Conservation (phyloP, 2,329 filamentous ascomycete genomes). For the Hymenoscyphus salicellus region DNA sequence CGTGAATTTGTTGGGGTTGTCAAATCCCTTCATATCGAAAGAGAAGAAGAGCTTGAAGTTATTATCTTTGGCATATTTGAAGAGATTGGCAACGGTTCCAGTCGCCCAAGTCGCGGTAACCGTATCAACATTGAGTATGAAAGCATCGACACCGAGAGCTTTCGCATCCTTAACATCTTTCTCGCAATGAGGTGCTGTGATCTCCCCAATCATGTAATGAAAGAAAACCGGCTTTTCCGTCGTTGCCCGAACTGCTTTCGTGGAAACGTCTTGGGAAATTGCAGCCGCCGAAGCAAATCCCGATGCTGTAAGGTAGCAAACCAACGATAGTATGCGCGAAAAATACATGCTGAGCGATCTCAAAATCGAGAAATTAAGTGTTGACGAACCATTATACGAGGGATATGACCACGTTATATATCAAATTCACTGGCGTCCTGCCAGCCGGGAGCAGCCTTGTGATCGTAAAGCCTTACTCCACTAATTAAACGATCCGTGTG, state of each 20-base stretch:
- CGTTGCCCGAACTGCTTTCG: background rate
- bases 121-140: constrained; percentile 29
- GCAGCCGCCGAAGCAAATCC: background rate
- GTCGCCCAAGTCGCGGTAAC: constrained; percentile 28
- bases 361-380: background rate
- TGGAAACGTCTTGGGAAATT: background rate
- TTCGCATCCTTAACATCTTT: constrained; percentile 26
- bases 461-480: background rate
- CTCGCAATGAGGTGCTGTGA: constrained; percentile 3
- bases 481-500: background rate
- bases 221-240: constrained; percentile 4
- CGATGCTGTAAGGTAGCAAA: constrained; percentile 3
- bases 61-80: constrained; percentile 33
- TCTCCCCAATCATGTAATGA: constrained; percentile 3
- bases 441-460: background rate
- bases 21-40: constrained; percentile 36
- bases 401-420: background rate
- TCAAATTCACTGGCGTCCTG: background rate
- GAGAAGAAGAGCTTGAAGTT: constrained; percentile 39
- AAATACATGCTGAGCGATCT: background rate
- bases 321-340: background rate
- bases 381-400: background rate
- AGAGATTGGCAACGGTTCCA: constrained; percentile 33
- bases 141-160: constrained; percentile 36
- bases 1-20: constrained; percentile 31